Evolutionary conservation across 192 early-diverging fungal species (phyloP), one percentile per base, ranked within the genome.

Genomic region (Umbelopsis ramanniana): DNA sequence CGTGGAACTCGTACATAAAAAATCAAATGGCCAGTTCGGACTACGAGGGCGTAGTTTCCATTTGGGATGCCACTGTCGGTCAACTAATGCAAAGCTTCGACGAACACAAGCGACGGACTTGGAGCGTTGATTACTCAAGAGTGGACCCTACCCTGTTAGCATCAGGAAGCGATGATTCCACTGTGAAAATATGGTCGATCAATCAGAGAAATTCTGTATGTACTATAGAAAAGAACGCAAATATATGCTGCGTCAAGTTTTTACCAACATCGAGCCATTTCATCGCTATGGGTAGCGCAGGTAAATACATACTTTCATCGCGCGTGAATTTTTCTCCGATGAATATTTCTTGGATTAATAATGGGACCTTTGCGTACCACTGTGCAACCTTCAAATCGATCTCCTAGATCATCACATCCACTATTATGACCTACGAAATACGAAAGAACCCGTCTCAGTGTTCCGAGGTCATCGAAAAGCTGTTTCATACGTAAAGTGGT

Each of bases 231-330:
- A 88, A 89, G 79, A 89, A 90, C 55, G 94, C 93, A 24, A 97
- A 96, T 79, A 89, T 97, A 19, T 97, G 95, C 80, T 96, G 94
- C 55, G 97, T 96, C 48, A 93, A 94, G 67, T 98, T 95, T 83
- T 93, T 94, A 66, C 97, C 95, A 10, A 73, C 83, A 40, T 84
- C 83, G 37, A 85, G 82, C 60, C 82, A 95, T 70, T 84, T 94
- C 23, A 69, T 97, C 35, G 92, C 91, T 5, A 92, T 96, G 86
- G 97, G 95, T 43, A 94, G 94, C 46, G 95, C 96, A 55, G 90
- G 89, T 91, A 79, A 74, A 67, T 69, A 24, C 40, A 29, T 43
- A 45, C 17, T 5, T 45, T 52, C 38, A n/a, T n/a, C n/a, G n/a
- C 50, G 43, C 43, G 19, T 66, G 40, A 33, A 23, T 22, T 7